Evolutionary conservation across 495 filamentous ascomycete species (phyloP), one percentile per base, ranked within the genome.

Genomic region (Aspergillus conjunctus): DNA sequence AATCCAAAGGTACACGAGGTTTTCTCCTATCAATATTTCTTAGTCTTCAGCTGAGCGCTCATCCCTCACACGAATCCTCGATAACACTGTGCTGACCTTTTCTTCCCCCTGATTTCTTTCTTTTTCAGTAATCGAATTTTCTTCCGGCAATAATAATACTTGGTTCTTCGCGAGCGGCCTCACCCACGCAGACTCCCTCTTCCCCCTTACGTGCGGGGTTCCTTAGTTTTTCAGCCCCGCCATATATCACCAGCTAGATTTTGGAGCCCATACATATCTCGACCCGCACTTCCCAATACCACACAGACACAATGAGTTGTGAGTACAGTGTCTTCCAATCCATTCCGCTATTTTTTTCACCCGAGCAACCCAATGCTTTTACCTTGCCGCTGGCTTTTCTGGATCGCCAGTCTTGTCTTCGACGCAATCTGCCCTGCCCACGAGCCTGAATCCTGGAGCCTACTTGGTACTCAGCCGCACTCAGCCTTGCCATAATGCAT

Each of bases 221-320:
- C 52, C 31, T 54, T 44, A 51, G 64, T 45, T 63, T 61, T 45
- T 59, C 54, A 45, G 58, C 58, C 64, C 61, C 67, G 62, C 64
- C 66, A 59, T 65, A 65, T 54, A 63, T 44, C 14, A 15, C 30
- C 30, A 37, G 20, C 34, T 63, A 45, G 18, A 51, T 43, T 46
- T 50, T 53, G 18, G 20, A 44, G 21, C 37, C 2, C 58, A 18
- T 21, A 15, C 37, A 41, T 26, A 26, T 5, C 37, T n/a, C 37
- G 32, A 30, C 54, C 58, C 43, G 26, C 48, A 30, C 43, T 51
- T 33, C 57, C 33, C 57, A 51, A 18, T 32, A 37, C 54, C 46
- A 46, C 56, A 61, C 67, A 63, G 67, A 46, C 71, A 74, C 64
- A 61, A 81, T 81, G 78, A 79, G 76, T 69, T 79, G 78, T 81